Base-by-base conservation (phyloP, 805 yeast species). In the Ogataea glucozyma region DNA sequence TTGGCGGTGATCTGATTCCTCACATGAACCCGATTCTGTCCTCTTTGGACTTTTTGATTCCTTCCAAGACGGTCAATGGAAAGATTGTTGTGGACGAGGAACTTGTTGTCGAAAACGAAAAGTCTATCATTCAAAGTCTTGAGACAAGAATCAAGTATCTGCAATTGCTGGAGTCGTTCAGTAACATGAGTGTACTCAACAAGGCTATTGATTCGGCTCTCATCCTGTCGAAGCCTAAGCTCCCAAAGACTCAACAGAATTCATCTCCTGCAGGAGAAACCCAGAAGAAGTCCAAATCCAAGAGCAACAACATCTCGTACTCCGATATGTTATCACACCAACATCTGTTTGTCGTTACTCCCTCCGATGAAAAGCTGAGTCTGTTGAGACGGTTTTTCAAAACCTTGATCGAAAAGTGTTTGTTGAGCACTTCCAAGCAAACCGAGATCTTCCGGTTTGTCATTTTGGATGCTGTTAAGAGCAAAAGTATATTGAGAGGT, bases 281-380 rank as follows among this genome's bases (percentile, higher is more conserved):
- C 9, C 32, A 32, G 18, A 51, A 49, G 34, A 52, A 48, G 17
- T 61, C 57, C 35, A 69, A 67, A 44, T 67, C 68, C 51, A 63
- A 58, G 41, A 60, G n/a, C n/a, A n/a, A 71, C 39, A 74, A 67
- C 54, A 72, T 71, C 53, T 79, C 88, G 4, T 63, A 83, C 48
- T 76, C 90, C 7, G 95, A 85, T 64, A 58, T 84, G 22, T 67
- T 83, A 35, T 79, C 89, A 1, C 86, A 84, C 59, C 71, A 81
- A 34, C 79, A 76, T 41, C 67, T 78, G 40, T 84, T 85, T 53
- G 58, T 61, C 21, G 56, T 64, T 7, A 61, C 65, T 8, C 71
- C 78, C 12, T 69, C 81, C 4, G 29, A 47, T 0, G 20, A 43
- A 1, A 74, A 79, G 6, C 47, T 66, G 13, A 21, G 30, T 2